Base-by-base conservation (phyloP, 129 eudicot species). In the Solidago caesia region DNA sequence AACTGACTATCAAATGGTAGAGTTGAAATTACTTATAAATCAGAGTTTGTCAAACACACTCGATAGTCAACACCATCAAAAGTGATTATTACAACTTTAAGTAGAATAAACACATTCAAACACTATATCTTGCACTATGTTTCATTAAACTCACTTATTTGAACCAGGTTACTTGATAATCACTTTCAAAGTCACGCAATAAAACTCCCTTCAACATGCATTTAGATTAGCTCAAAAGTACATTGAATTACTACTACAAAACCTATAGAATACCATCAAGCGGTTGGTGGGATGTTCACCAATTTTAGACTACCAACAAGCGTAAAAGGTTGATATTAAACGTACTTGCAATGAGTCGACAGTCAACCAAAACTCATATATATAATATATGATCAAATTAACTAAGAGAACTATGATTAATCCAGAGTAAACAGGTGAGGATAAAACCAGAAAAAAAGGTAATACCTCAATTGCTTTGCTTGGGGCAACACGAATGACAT, bases 401-500 rank as follows among this genome's bases (percentile, higher is more conserved):
- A 71, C 7, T 27, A 29, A 3, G 6, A 41, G 47, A 14, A 33
- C 6, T 33, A 39, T 0, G 71, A 13, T 33, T 33, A 33, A 1
- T 33, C 39, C 39, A 33, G 39, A 33, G 39, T 33, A 33, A 33
- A 33, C 39, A 33, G 0, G 3, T 33, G 39, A 33, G 39, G 39
- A 33, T 33, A 33, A 21, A 33, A 33, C 39, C 39, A 33, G 15
- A 65, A 52, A 64, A 27, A 12, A 68, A 10, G 44, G 14, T 2
- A 3, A 14, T 88, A 91, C 97, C 97, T 91, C 97, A 52, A 91
- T 86, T 9, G 97, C 97, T 76, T 91, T 91, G 86, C 92, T 84
- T 7, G 97, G 97, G 15, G 96, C 96, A 72, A 91, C 97, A 51
- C 97, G 92, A 71, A 91, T 88, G 75, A 91, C 97, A 77, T 91